These are phyloP conservation scores for Venturia asperata DNA, from an alignment of 2,329 filamentous ascomycete species.

Conservation along the genomic window DNA sequence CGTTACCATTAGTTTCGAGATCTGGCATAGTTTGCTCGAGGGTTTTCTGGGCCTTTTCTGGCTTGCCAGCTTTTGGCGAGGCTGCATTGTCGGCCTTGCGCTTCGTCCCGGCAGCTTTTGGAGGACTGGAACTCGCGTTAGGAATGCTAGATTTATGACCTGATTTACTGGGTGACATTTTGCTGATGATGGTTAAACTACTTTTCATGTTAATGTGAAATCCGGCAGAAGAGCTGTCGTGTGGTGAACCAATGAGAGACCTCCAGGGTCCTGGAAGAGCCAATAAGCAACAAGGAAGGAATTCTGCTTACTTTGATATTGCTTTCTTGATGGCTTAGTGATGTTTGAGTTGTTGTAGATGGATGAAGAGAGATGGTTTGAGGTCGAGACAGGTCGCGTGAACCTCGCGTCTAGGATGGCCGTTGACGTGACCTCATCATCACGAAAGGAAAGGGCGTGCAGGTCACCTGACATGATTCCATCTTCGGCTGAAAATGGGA, in stretches of 20 bases:
- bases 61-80: slow-evolving; percentile 35
- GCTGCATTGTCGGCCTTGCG: slow-evolving; percentile 33
- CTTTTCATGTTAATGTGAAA: neutral
- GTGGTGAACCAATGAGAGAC: neutral
- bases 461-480: neutral
- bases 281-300: neutral
- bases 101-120: slow-evolving; percentile 32
- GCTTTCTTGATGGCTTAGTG: neutral
- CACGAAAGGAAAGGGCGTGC: neutral
- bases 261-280: neutral
- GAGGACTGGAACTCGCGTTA: slow-evolving; percentile 14
- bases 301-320: neutral
- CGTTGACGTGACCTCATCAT: neutral
- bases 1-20: slow-evolving; percentile 21
- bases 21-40: slow-evolving; percentile 48
- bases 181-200: neutral
- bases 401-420: neutral
- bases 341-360: neutral
- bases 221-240: neutral
- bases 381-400: neutral
- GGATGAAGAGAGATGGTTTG: neutral
- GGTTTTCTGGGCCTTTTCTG: slow-evolving; percentile 43
- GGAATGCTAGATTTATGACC: neutral
- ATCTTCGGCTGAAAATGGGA: neutral
- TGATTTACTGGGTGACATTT: slow-evolving; percentile 11